phyloP scores from a whole-genome alignment of 2,329 filamentous ascomycete species.

The Lachnellula occidentalis region DNA sequence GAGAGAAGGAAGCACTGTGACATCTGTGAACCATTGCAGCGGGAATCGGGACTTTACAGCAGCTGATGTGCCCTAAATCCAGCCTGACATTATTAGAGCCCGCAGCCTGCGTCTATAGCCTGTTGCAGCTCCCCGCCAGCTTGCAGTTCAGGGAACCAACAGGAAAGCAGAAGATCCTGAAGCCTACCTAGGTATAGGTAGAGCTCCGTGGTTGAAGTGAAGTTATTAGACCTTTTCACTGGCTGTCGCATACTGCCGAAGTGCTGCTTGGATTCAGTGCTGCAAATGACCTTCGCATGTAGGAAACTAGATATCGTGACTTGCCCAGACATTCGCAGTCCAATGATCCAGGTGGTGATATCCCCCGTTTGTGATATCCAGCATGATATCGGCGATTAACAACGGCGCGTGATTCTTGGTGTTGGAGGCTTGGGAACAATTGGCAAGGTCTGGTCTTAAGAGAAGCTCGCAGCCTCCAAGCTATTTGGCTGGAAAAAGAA shows the following conservation, averaged over 20 bases:
- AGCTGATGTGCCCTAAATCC: conserved; percentile 5
- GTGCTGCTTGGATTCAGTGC: background rate
- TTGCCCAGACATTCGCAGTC: background rate
- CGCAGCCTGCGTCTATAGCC: conserved; percentile 7
- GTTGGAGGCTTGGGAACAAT: background rate
- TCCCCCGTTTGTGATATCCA: background rate
- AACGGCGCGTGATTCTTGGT: background rate
- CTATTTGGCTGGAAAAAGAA: background rate
- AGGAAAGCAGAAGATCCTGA: background rate
- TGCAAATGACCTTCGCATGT: background rate
- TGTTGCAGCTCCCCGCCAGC: conserved; percentile 1
- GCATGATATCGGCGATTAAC: background rate
- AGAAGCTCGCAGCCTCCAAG: background rate
- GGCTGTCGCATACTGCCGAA: background rate
- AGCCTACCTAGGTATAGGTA: too few species aligned
- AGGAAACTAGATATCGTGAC: background rate
- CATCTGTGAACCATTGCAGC: conserved; percentile 8
- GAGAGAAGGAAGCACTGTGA: background rate
- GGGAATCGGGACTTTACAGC: conserved; percentile 1
- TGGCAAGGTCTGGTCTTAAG: background rate
- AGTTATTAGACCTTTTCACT: too few species aligned
- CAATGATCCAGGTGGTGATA: background rate
- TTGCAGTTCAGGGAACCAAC: background rate
- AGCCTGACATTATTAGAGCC: conserved; percentile 7
- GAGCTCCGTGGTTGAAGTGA: background rate